Conservation (phyloP, 345 rosid species). For the Melaleuca quinquenervia region DNA sequence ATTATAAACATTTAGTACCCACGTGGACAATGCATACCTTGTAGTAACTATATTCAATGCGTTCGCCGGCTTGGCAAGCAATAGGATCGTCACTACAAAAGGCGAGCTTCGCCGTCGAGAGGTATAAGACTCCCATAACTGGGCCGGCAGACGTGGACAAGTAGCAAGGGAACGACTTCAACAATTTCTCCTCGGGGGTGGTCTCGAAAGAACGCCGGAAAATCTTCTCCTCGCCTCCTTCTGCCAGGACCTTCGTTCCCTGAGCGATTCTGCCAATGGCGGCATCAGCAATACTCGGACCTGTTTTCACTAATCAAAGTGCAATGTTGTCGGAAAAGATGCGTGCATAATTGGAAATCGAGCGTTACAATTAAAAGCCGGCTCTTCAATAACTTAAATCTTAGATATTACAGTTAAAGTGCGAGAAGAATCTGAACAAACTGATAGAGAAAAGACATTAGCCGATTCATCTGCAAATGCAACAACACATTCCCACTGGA, state of each 20-base stretch:
- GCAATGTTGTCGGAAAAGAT: neutral
- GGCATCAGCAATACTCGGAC: slow-evolving; percentile 36
- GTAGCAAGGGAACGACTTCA: slow-evolving; percentile 27
- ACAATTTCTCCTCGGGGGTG: slow-evolving; percentile 26
- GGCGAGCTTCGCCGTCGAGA: slow-evolving; percentile 32
- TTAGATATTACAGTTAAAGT: neutral
- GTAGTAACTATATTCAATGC: slow-evolving; percentile 32
- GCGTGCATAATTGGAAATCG: neutral
- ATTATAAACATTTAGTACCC: neutral
- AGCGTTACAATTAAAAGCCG: neutral
- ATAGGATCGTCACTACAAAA: slow-evolving; percentile 34
- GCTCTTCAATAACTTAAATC: neutral
- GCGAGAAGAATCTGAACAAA: neutral
- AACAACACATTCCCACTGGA: neutral
- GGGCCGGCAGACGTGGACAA: slow-evolving; percentile 38
- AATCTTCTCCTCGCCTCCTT: slow-evolving; percentile 35
- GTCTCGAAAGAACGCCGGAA: slow-evolving; percentile 34
- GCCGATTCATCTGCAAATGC: neutral
- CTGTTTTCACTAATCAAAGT: slow-evolving; percentile 22
- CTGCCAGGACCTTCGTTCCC: slow-evolving; percentile 30
- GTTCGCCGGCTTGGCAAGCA: slow-evolving; percentile 20
- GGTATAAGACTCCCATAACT: slow-evolving; percentile 29
- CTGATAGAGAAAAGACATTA: neutral
- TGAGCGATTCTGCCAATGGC: slow-evolving; percentile 43
- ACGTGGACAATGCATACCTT: slow-evolving; percentile 9